Conservation (phyloP, 73 alveolate genomes). For the Tetrahymena malaccensis region DNA sequence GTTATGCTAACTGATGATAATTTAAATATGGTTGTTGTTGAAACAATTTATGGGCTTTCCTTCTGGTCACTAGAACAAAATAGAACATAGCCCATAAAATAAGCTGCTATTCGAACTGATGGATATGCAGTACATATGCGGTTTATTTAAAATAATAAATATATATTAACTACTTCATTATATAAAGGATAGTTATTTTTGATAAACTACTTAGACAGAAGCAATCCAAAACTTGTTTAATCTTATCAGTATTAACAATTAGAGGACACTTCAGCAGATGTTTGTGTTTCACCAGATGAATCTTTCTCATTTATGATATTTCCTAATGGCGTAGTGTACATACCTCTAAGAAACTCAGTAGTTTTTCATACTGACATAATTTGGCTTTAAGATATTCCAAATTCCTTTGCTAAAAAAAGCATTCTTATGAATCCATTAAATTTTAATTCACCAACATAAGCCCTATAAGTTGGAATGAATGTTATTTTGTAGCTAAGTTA, state of each 20-base stretch:
- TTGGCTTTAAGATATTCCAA: neutral
- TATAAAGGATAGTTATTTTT: neutral
- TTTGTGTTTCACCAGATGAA: neutral
- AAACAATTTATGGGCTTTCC: neutral
- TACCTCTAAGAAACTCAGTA: neutral
- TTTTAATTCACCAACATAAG: neutral
- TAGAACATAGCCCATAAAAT: neutral
- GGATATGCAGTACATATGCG: neutral
- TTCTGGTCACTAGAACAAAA: neutral
- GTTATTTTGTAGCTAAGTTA: neutral
- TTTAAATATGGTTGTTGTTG: neutral
- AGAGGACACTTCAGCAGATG: neutral
- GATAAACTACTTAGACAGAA: neutral
- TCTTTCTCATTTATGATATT: neutral
- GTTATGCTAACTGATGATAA: neutral
- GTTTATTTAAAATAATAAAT: too few species aligned
- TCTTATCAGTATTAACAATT: neutral
- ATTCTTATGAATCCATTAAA: neutral
- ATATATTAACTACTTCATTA: neutral
- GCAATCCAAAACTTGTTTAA: neutral
- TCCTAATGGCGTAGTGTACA: neutral
- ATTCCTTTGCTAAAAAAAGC: neutral
- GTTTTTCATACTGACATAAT: neutral
- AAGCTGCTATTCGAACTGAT: neutral
- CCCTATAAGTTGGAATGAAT: neutral